Conservation (phyloP, 1,284 basidiomycete genomes). For the Microbotryum intermedium region DNA sequence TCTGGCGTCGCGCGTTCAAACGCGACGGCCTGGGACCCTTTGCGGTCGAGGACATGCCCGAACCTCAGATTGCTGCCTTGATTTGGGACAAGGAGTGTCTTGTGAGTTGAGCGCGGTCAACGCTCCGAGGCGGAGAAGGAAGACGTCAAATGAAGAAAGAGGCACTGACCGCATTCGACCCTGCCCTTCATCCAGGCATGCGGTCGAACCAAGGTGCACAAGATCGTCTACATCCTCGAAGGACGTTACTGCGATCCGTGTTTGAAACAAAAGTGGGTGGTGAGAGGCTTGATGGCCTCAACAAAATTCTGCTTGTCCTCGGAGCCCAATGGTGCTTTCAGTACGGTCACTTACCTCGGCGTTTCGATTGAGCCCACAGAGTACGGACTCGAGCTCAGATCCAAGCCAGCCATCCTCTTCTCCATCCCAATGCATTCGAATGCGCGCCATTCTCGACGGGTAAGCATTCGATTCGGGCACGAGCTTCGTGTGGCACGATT, state of each 20-base stretch:
- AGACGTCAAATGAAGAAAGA: no score
- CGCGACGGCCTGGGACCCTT: conserved; percentile 4
- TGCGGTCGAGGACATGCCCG: not conserved
- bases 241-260: conserved; percentile 6
- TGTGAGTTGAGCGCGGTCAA: not conserved
- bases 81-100: conserved; percentile 13
- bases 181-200: not conserved
- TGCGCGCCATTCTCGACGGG: not conserved
- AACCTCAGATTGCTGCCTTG: conserved; percentile 1
- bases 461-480: not conserved
- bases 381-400: not conserved
- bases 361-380: not conserved
- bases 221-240: conserved; percentile 1
- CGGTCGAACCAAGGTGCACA: conserved; percentile 9
- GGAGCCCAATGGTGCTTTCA: no score
- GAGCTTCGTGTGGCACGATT: not conserved
- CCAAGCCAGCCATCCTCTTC: not conserved
- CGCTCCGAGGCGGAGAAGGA: not conserved
- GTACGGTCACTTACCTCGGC: not conserved
- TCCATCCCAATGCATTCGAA: not conserved
- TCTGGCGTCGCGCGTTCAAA: conserved; percentile 3
- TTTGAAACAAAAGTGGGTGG: not conserved
- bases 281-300: no score
- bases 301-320: no score
- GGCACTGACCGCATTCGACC: not conserved